These are phyloP conservation scores for Hymenochaete sp. DNA, from an alignment of 1,284 basidiomycete genomes.

Conservation along the genomic window DNA sequence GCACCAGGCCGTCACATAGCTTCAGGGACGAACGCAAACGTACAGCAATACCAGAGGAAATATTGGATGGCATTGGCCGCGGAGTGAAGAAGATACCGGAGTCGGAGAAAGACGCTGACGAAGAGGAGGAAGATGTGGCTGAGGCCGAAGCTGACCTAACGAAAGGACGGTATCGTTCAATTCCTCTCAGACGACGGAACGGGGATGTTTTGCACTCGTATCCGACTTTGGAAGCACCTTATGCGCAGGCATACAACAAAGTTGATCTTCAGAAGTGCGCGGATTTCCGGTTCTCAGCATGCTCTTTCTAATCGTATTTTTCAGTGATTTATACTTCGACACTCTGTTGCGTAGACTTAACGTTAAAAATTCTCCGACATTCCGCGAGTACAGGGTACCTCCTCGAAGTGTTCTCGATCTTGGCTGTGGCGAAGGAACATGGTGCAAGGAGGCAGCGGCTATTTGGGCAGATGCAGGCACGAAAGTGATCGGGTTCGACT, in stretches of 20 bases:
- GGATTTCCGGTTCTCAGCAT: slow-evolving; percentile 2
- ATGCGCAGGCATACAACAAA: slow-evolving; percentile 56
- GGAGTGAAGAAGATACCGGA: neutral
- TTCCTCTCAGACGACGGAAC: slow-evolving; percentile 20
- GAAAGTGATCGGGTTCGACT: slow-evolving; percentile 53
- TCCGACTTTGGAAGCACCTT: slow-evolving; percentile 38
- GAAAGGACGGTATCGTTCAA: slow-evolving; percentile 4
- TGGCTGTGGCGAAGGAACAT: slow-evolving; percentile 61
- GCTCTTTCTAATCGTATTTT: slow-evolving; percentile 8
- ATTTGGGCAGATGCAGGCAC: slow-evolving; percentile 44
- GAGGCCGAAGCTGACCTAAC: too few species aligned
- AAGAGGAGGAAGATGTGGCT: slow-evolving; percentile 4
- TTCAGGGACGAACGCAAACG: slow-evolving; percentile 12
- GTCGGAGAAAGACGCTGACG: neutral
- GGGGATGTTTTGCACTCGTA: slow-evolving; percentile 50
- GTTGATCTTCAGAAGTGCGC: slow-evolving; percentile 52
- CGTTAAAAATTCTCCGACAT: slow-evolving; percentile 43
- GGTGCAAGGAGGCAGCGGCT: slow-evolving; percentile 50
- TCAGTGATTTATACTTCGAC: slow-evolving; percentile 50
- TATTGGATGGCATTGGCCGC: slow-evolving; percentile 12
- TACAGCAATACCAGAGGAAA: slow-evolving; percentile 8
- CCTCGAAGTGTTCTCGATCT: slow-evolving; percentile 57
- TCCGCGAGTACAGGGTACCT: slow-evolving; percentile 45
- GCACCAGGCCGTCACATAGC: neutral
- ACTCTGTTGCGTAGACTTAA: slow-evolving; percentile 44